Evolutionary conservation across 2,329 filamentous ascomycete species (phyloP).

Genomic region (Alternaria sp.): DNA sequence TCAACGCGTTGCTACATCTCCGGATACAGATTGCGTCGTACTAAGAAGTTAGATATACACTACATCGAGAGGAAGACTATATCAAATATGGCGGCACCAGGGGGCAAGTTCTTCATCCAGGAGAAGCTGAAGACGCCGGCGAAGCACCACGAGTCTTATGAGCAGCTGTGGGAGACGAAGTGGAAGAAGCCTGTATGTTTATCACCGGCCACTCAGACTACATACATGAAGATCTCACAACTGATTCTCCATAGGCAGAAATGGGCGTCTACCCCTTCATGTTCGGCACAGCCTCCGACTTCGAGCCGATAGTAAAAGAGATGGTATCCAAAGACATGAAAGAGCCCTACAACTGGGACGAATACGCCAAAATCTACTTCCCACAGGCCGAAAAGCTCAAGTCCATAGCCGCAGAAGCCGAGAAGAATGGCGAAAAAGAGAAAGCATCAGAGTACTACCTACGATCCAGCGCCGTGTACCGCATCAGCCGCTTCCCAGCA

Average conservation of each 20-base stretch:
- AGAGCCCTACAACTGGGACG: constrained; percentile 67
- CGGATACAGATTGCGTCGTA: not conserved
- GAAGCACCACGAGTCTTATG: constrained; percentile 55
- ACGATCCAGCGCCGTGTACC: constrained; percentile 64
- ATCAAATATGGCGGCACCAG: constrained; percentile 49
- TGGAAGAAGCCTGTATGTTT: constrained; percentile 70
- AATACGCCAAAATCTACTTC: constrained; percentile 68
- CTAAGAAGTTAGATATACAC: not conserved
- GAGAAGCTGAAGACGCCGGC: constrained; percentile 52
- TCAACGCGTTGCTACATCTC: not conserved
- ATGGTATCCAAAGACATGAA: constrained; percentile 67
- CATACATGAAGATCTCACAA: not conserved
- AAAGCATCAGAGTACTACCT: constrained; percentile 69
- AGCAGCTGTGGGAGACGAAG: constrained; percentile 72
- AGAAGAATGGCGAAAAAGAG: constrained; percentile 56
- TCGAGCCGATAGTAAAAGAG: constrained; percentile 70
- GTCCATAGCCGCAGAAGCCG: constrained; percentile 58
- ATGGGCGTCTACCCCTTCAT: constrained; percentile 77
- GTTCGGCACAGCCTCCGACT: constrained; percentile 71
- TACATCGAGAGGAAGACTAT: not conserved
- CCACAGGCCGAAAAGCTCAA: constrained; percentile 66
- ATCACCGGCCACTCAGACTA: not conserved
- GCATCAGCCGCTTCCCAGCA: constrained; percentile 73
- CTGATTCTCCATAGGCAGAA: constrained; percentile 31
- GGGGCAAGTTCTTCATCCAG: constrained; percentile 55